These are phyloP conservation scores for Aureobasidium sp. DNA, from an alignment of 2,329 filamentous ascomycete genomes.

Conservation along the genomic window DNA sequence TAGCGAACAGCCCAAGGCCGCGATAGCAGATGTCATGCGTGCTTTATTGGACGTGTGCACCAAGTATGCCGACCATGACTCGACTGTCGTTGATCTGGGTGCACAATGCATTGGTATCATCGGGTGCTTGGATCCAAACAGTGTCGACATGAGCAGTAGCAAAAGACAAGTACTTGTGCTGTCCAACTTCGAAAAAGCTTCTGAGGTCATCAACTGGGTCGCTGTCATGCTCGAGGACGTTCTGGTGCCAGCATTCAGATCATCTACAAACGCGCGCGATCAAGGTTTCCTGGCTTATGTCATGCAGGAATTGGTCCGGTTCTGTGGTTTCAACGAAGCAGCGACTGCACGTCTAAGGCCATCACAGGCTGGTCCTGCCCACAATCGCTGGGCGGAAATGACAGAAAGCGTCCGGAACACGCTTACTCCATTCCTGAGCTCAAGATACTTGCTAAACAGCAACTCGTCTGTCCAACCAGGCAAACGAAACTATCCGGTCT, in stretches of 20 bases:
- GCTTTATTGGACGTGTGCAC: constrained; percentile 79
- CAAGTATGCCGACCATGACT: constrained; percentile 64
- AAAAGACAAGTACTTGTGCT: constrained; percentile 78
- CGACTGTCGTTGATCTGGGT: constrained; percentile 64
- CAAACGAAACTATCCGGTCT: constrained; percentile 63
- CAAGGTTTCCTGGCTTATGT: constrained; percentile 90
- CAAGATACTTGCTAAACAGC: constrained; percentile 65
- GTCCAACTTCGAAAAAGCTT: constrained; percentile 72
- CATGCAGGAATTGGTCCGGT: constrained; percentile 83
- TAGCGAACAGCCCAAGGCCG: constrained; percentile 74
- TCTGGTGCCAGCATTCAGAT: constrained; percentile 84
- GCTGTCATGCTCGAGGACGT: constrained; percentile 80
- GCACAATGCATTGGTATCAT: constrained; percentile 80
- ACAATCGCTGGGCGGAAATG: constrained; percentile 69
- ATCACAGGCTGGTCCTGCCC: constrained; percentile 53
- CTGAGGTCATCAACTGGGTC: constrained; percentile 79
- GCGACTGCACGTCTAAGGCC: constrained; percentile 46
- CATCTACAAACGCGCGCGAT: constrained; percentile 75
- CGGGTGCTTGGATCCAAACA: constrained; percentile 85
- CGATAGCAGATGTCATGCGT: constrained; percentile 64
- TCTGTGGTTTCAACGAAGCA: constrained; percentile 63
- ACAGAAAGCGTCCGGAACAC: constrained; percentile 72
- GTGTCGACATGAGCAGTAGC: constrained; percentile 71
- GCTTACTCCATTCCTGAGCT: constrained; percentile 80
- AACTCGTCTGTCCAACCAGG: constrained; percentile 24